These are phyloP conservation scores for Cucurbita maxima DNA, from an alignment of 306 rosid species.

Conservation along the genomic window DNA sequence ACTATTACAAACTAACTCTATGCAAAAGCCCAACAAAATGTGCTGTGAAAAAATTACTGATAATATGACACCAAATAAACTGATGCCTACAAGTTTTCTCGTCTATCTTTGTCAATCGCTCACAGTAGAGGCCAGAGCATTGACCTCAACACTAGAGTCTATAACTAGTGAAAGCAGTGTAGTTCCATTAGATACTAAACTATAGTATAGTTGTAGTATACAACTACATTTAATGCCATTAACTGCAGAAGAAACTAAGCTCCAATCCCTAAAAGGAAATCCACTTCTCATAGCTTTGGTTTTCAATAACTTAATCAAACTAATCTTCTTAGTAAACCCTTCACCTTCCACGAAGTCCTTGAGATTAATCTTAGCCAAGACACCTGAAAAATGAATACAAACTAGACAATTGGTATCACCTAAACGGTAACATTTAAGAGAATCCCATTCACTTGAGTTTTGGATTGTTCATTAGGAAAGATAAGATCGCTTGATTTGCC, in stretches of 20 bases:
- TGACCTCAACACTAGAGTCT: slow-evolving; percentile 31
- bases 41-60: slow-evolving; percentile 28
- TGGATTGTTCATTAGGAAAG: not conserved
- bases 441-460: not conserved
- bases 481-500: too few relatives aligned
- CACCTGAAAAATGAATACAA: too few relatives aligned
- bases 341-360: slow-evolving; percentile 35
- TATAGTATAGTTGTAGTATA: slow-evolving; percentile 68
- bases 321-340: slow-evolving; percentile 20
- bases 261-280: slow-evolving; percentile 40
- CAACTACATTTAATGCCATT: slow-evolving; percentile 60
- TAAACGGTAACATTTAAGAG: too few relatives aligned
- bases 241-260: slow-evolving; percentile 62
- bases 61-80: slow-evolving; percentile 38
- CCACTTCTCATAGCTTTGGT: slow-evolving; percentile 44
- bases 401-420: too few relatives aligned
- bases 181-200: slow-evolving; percentile 61
- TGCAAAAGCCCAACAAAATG: not conserved
- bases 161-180: slow-evolving; percentile 63
- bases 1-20: too few relatives aligned
- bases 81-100: slow-evolving; percentile 43
- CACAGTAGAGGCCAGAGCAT: slow-evolving; percentile 38
- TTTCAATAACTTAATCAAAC: slow-evolving; percentile 14
- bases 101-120: slow-evolving; percentile 46
- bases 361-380: slow-evolving; percentile 8